Base-by-base conservation (phyloP, 371 early-diverging fungal species). In the Mucor saturninus region DNA sequence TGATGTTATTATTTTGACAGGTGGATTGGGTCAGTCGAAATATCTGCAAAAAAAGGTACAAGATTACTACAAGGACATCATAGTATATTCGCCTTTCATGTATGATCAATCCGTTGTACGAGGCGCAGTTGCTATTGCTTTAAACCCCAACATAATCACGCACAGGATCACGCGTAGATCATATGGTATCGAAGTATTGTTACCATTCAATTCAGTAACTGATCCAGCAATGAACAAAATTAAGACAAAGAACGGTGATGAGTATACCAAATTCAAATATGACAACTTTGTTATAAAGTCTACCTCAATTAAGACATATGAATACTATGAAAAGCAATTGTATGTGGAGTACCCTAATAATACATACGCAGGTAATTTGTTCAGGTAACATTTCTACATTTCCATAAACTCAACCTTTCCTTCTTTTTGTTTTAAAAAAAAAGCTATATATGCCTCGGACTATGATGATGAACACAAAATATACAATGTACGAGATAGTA, bases 1-100 rank as follows among this genome's bases (percentile, higher is more conserved):
- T 14, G 65, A 65, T 39, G 46, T 46, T 11, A 65, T 65, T 21
- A 54, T 65, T 45, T 11, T 65, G 43, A 59, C 65, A 31, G 65
- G 65, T 9, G 65, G 65, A 21, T 39, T 65, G 4, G 49, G 65
- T 6, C 65, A 65, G 21, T 65, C 65, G 10, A 30, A 26, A 48
- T 65, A 65, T 39, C 54, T 65, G 1, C 59, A 31, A 5, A 59
- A 39, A 11, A 52, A 39, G 21, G 46, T 65, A 11, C 26, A 48
- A 54, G 42, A 45, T 29, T 15, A 9, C 10, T 54, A 48, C 38
- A 1, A 30, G 0, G 21, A 14, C 3, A 31, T 54, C 0, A 10
- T 13, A 3, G 48, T 58, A 5, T 48, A 48, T 9, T 46, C 58
- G 11, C 54, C 65, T 13, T 15, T 45, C 1, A n/a, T n/a, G n/a